Percentiles rank a stretch among this genome's conserved stretches.
Evolutionary conservation across 352 stramenopile species (phyloP).

Genomic region (Peronosclerospora sorghi): DNA sequence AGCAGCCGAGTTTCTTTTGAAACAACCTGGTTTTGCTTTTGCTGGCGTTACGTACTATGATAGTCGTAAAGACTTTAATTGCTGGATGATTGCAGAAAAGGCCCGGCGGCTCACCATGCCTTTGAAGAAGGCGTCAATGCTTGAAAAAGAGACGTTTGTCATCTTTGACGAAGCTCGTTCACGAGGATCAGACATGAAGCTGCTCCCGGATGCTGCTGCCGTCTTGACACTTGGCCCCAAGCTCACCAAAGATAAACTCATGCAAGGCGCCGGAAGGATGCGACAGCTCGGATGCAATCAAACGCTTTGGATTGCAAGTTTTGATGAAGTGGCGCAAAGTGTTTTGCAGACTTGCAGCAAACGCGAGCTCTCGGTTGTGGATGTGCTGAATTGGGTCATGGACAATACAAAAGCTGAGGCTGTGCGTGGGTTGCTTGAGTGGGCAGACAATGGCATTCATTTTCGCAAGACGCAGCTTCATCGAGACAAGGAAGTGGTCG

Average conservation of each 20-base stretch:
- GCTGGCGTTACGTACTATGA: too few relatives aligned
- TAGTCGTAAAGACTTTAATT: constrained; percentile 25
- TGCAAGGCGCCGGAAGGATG: too few relatives aligned
- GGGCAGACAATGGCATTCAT: constrained; percentile 64
- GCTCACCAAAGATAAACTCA: constrained; percentile 88
- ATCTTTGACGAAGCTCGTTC: too few relatives aligned
- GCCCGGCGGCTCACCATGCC: constrained; percentile 28
- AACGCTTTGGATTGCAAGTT: too few relatives aligned
- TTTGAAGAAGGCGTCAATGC: too few relatives aligned
- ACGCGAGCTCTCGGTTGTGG: constrained; percentile 10
- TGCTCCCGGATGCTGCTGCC: too few relatives aligned
- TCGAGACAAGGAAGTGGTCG: constrained; percentile 20
- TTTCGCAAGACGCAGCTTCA: constrained; percentile 29
- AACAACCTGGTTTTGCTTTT: constrained; percentile 15
- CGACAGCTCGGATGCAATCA: too few relatives aligned
- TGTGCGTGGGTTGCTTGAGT: too few relatives aligned
- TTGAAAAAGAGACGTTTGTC: too few relatives aligned
- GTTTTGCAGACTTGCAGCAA: constrained; percentile 17
- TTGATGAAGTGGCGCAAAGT: constrained; percentile 43
- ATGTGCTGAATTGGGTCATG: too few relatives aligned
- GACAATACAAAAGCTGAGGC: too few relatives aligned
- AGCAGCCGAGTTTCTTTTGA: constrained; percentile 40
- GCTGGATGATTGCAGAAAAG: constrained; percentile 76
- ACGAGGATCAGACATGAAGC: constrained; percentile 71
- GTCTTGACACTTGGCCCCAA: too few relatives aligned